Evolutionary conservation across 306 rosid genomes (phyloP), one percentile per base, ranked within the genome.

Genomic region (Glycine tomentella): DNA sequence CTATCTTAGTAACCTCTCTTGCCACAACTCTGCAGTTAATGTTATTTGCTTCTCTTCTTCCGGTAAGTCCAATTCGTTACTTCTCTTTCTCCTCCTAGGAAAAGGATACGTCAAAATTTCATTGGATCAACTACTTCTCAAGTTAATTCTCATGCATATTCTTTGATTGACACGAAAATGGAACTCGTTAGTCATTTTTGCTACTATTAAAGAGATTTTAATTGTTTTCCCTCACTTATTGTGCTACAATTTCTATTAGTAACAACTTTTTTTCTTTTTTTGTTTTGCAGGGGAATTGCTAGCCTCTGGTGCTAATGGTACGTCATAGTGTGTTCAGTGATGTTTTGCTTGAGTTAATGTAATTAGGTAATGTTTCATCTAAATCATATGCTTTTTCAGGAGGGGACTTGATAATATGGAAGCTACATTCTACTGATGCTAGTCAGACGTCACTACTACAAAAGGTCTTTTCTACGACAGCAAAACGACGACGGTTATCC

Each of bases 251-350:
- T 40, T 65, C 9, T 61, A 72, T 79, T 65, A 48, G 34, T 85
- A 70, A 77, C 74, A 44, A n/a, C 34, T 46, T 14, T 61, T 31
- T 25, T 80, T 42, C 74, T 56, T 9, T 16, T 3, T 67, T n/a
- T n/a, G n/a, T 34, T 65, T 34, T 88, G 88, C 84, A 95, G 99
- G 99, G 65, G 99, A 93, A 75, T 87, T 85, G 51, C 89, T 95
- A 33, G 98, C 98, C 56, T 91, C 99, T 80, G 95, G 96, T 58
- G 95, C 96, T 57, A 98, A 93, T 77, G 94, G 98, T 95, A 57
- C 33, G 71, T 87, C 80, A 40, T 49, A 66, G 16, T 48, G 51
- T 48, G n/a, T 36, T 42, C 72, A 20, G 33, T 5, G 7, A 49
- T 61, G 68, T 7, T 78, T 80, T 36, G 73, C 34, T 82, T 70